phyloP scores from a whole-genome alignment of 2,329 filamentous ascomycete genomes.

The Cercospora brassicicola region DNA sequence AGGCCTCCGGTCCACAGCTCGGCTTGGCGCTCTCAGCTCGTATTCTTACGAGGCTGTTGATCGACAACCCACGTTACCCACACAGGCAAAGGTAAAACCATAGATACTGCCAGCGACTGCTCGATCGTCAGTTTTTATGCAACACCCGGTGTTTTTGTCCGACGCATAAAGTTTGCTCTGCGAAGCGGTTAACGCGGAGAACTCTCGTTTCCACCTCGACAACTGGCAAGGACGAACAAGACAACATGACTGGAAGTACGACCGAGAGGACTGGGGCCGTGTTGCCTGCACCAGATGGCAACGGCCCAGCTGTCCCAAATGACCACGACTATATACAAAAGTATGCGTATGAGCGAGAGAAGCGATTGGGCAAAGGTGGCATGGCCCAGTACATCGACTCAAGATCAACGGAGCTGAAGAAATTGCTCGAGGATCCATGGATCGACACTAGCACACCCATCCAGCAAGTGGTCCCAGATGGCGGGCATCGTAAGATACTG shows the following conservation, averaged over 20 bases:
- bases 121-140: neutral
- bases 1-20: neutral
- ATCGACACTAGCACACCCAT: constrained; percentile 26
- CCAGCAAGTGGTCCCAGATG: constrained; percentile 20
- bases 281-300: constrained; percentile 23
- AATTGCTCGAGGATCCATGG: constrained; percentile 38
- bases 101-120: neutral
- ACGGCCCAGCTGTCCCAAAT: constrained; percentile 20
- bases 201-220: neutral
- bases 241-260: neutral
- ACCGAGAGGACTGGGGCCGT: constrained; percentile 7
- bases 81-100: neutral
- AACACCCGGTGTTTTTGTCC: neutral
- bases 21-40: neutral
- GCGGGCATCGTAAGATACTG: constrained; percentile 24
- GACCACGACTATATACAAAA: constrained; percentile 21
- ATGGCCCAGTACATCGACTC: constrained; percentile 33
- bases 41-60: neutral
- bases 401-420: constrained; percentile 28
- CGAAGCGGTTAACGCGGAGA: neutral
- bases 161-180: neutral
- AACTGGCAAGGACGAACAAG: neutral
- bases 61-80: neutral
- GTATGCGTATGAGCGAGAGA: constrained; percentile 33
- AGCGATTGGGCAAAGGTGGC: constrained; percentile 30